Percentiles rank a stretch among this genome's conserved stretches.
Evolutionary conservation across 805 yeast genomes (phyloP).

Genomic region (Jamesozyma lodderae): DNA sequence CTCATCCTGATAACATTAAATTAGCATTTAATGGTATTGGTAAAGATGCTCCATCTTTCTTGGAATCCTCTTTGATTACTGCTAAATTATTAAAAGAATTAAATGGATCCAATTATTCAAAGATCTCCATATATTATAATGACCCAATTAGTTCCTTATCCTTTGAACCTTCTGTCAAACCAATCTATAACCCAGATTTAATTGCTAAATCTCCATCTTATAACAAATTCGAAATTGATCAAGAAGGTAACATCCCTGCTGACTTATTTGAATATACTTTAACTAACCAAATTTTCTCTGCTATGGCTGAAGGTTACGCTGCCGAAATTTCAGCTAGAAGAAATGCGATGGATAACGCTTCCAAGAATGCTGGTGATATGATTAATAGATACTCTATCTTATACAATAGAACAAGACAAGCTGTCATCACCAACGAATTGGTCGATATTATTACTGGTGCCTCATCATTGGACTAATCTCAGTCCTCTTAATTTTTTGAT

Average conservation of each 20-base stretch:
- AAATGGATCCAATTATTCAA: slow-evolving; percentile 44
- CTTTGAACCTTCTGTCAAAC: slow-evolving; percentile 70
- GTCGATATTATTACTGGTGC: slow-evolving; percentile 99
- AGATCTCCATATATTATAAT: slow-evolving; percentile 78
- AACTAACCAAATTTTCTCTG: slow-evolving; percentile 82
- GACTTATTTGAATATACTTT: slow-evolving; percentile 78
- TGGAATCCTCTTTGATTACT: slow-evolving; percentile 80
- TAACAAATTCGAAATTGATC: slow-evolving; percentile 71
- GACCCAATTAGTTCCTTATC: slow-evolving; percentile 80
- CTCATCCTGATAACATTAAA: slow-evolving; percentile 57
- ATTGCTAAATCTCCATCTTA: slow-evolving; percentile 81
- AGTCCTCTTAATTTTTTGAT: background rate
- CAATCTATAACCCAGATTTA: slow-evolving; percentile 59
- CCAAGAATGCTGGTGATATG: slow-evolving; percentile 99
- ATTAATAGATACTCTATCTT: slow-evolving; percentile 90
- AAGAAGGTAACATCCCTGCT: slow-evolving; percentile 56
- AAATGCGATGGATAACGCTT: slow-evolving; percentile 99
- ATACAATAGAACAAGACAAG: slow-evolving; percentile 99
- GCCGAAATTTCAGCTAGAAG: slow-evolving; percentile 98
- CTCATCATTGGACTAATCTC: slow-evolving; percentile 77
- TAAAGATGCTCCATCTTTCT: slow-evolving; percentile 91
- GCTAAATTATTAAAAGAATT: slow-evolving; percentile 62
- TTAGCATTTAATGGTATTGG: slow-evolving; percentile 86
- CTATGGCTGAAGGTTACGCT: slow-evolving; percentile 96
- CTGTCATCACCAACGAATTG: slow-evolving; percentile 97